These are phyloP conservation scores for Citrus sp. DNA, from an alignment of 345 rosid species.

Conservation along the genomic window DNA sequence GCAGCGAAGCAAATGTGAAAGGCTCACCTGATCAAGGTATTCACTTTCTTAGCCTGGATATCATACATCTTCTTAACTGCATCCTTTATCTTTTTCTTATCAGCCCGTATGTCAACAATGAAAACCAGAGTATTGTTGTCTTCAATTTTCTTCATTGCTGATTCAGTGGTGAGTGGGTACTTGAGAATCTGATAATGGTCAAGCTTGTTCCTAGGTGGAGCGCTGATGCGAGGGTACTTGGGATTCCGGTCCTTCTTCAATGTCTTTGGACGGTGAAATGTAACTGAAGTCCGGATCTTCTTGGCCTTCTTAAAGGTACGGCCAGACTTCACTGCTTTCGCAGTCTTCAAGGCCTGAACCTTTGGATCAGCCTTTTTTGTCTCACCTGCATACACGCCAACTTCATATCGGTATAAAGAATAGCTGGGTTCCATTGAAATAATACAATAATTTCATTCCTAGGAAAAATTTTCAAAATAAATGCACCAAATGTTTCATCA, in stretches of 20 bases:
- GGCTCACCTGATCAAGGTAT: conserved; percentile 83
- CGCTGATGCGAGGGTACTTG: conserved; percentile 76
- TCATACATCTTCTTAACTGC: conserved; percentile 96
- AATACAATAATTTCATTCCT: background rate
- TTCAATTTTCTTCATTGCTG: conserved; percentile 94
- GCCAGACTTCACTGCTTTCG: conserved; percentile 84
- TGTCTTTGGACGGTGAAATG: conserved; percentile 91
- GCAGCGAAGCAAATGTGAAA: background rate
- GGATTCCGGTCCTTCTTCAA: conserved; percentile 74
- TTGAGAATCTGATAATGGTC: conserved; percentile 91
- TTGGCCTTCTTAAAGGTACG: conserved; percentile 64
- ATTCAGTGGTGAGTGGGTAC: conserved; percentile 89
- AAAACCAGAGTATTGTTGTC: conserved; percentile 94
- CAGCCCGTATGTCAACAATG: conserved; percentile 93
- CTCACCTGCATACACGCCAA: conserved; percentile 33
- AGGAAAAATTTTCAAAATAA: background rate
- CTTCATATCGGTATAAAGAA: background rate
- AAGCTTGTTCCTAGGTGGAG: conserved; percentile 87
- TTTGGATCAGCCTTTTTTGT: conserved; percentile 72
- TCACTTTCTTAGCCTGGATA: conserved; percentile 90
- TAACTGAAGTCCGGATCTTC: conserved; percentile 83
- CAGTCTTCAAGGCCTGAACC: conserved; percentile 87
- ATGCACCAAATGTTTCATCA: background rate
- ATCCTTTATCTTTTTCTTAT: conserved; percentile 87
- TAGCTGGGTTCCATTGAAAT: background rate